Evolutionary conservation across 768 basidiomycete genomes (phyloP).

Genomic region (Lentinula detonsa): DNA sequence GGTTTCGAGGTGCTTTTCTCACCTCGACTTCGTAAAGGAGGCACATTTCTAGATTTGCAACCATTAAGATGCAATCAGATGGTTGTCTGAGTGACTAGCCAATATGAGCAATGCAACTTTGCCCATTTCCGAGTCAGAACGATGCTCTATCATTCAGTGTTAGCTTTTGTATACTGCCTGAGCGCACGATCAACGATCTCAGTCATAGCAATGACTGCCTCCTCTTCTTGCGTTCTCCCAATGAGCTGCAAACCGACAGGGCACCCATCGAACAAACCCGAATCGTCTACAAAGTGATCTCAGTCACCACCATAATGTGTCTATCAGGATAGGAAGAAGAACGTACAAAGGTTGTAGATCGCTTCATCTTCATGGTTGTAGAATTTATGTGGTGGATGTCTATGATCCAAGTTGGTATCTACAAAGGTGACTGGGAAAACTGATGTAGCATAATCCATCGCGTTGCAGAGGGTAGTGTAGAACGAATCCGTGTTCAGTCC

Average conservation of each 20-base stretch:
- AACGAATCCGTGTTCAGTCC: conserved; percentile 39
- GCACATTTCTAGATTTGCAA: too few species aligned
- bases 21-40: too few species aligned
- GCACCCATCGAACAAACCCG: conserved; percentile 45
- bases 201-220: conserved; percentile 64
- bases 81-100: too few species aligned
- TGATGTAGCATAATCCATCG: conserved; percentile 56
- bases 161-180: conserved; percentile 15
- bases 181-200: conserved; percentile 58
- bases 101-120: too few species aligned
- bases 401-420: conserved; percentile 46
- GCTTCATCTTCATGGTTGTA: conserved; percentile 40
- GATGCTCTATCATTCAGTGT: not conserved
- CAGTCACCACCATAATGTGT: not conserved
- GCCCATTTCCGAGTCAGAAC: too few species aligned
- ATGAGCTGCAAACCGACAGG: conserved; percentile 65
- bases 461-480: conserved; percentile 63
- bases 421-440: conserved; percentile 65
- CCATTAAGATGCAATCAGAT: too few species aligned
- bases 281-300: conserved; percentile 40
- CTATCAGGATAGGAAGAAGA: not conserved
- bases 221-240: conserved; percentile 68
- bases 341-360: conserved; percentile 48
- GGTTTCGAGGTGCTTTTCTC: too few species aligned
- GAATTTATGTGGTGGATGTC: conserved; percentile 39